phyloP scores from a whole-genome alignment of 2,329 filamentous ascomycete genomes.

The Calonectria crousiana region DNA sequence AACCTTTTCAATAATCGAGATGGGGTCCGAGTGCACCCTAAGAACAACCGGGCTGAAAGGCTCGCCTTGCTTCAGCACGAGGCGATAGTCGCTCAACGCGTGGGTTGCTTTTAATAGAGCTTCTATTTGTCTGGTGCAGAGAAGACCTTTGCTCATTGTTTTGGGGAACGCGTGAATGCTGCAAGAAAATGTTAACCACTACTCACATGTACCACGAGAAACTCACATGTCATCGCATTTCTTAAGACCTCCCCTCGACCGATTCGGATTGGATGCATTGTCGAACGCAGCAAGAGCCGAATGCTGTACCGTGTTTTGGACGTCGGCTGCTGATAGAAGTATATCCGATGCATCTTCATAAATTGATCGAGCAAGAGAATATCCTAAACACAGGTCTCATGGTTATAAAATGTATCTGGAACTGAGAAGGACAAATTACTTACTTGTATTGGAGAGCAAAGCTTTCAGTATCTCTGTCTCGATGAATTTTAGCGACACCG shows the following conservation, averaged over 20 bases:
- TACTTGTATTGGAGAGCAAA: slow-evolving; percentile 72
- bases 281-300: slow-evolving; percentile 80
- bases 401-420: background rate
- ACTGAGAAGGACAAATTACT: slow-evolving; percentile 44
- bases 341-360: slow-evolving; percentile 65
- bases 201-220: background rate
- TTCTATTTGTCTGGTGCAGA: slow-evolving; percentile 67
- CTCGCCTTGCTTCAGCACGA: slow-evolving; percentile 83
- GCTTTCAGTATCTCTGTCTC: slow-evolving; percentile 80
- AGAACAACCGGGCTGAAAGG: slow-evolving; percentile 84
- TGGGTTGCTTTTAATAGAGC: slow-evolving; percentile 80
- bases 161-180: slow-evolving; percentile 75
- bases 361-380: slow-evolving; percentile 71
- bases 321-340: slow-evolving; percentile 61
- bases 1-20: slow-evolving; percentile 79
- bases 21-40: slow-evolving; percentile 80
- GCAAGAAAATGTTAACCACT: slow-evolving; percentile 48
- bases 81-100: slow-evolving; percentile 78
- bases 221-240: slow-evolving; percentile 81
- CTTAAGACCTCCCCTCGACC: slow-evolving; percentile 80
- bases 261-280: slow-evolving; percentile 85
- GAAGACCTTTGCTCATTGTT: slow-evolving; percentile 65
- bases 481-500: slow-evolving; percentile 69
- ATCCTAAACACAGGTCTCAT: slow-evolving; percentile 58
- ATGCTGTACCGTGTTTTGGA: slow-evolving; percentile 72